Conservation (phyloP, 2,329 filamentous ascomycete species). For the Botrytis pseudocinerea region DNA sequence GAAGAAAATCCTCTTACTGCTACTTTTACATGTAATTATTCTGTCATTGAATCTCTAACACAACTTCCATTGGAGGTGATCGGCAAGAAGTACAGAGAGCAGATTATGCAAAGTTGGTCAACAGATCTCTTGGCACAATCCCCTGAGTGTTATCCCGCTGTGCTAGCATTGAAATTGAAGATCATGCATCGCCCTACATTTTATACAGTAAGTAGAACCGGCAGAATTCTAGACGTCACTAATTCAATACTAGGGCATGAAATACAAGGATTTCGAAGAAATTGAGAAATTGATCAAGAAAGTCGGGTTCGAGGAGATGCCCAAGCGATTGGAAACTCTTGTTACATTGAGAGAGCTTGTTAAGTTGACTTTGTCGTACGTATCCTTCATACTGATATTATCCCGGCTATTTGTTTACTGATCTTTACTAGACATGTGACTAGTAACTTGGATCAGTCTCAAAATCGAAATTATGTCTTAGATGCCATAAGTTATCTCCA, state of each 20-base stretch:
- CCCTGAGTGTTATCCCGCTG: conserved; percentile 30
- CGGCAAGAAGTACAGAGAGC: conserved; percentile 48
- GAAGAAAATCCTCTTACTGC: conserved; percentile 29
- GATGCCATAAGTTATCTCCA: conserved; percentile 33
- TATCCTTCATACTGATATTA: neutral
- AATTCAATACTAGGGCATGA: conserved; percentile 31
- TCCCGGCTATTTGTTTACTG: conserved; percentile 5
- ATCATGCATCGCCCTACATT: conserved; percentile 54
- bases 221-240: neutral
- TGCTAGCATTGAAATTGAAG: conserved; percentile 51
- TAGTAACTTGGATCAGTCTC: conserved; percentile 36
- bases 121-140: conserved; percentile 20
- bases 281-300: conserved; percentile 35
- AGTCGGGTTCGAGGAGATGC: conserved; percentile 20
- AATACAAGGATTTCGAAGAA: conserved; percentile 44
- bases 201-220: conserved; percentile 42
- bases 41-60: conserved; percentile 35
- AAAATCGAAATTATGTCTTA: conserved; percentile 34
- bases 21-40: conserved; percentile 29
- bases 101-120: conserved; percentile 44
- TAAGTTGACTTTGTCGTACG: conserved; percentile 35
- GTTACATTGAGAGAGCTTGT: conserved; percentile 30
- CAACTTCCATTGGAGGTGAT: conserved; percentile 43
- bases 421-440: conserved; percentile 32
- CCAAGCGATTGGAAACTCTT: conserved; percentile 13